Evolutionary conservation across 768 basidiomycete genomes (phyloP).

Genomic region (Kwoniella shandongensis): DNA sequence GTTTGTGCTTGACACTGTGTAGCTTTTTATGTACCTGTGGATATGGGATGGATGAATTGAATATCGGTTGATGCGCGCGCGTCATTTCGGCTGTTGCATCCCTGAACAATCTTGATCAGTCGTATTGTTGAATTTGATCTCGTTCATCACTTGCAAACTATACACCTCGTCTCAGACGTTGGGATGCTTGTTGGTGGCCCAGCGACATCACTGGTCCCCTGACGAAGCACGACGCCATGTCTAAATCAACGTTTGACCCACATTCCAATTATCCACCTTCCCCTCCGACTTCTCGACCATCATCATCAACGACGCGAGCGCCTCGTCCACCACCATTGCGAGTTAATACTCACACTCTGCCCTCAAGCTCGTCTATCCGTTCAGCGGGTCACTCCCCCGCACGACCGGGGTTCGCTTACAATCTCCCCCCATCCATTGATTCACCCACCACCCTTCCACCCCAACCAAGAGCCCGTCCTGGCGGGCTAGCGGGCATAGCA

Average conservation of each 20-base stretch:
- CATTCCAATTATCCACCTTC: slow-evolving; percentile 21
- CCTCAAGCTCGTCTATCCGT: slow-evolving; percentile 17
- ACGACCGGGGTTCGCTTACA: slow-evolving; percentile 22
- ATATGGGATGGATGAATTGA: too few relatives aligned
- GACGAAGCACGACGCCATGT: too few relatives aligned
- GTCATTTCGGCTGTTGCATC: too few relatives aligned
- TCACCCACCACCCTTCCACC: slow-evolving; percentile 8
- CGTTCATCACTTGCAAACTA: not conserved
- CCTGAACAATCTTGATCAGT: too few relatives aligned
- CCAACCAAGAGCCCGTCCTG: slow-evolving; percentile 16
- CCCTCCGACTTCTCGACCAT: slow-evolving; percentile 13
- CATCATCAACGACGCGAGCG: slow-evolving; percentile 9
- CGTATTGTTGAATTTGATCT: not conserved
- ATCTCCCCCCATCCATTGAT: slow-evolving; percentile 18
- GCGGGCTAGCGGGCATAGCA: slow-evolving; percentile 16
- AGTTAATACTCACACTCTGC: slow-evolving; percentile 16
- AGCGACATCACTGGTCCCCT: too few relatives aligned
- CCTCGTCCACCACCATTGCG: slow-evolving; percentile 17
- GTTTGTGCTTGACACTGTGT: too few relatives aligned
- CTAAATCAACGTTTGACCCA: slow-evolving; percentile 2
- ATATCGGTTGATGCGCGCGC: too few relatives aligned
- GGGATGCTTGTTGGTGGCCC: too few relatives aligned
- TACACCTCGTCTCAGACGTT: not conserved
- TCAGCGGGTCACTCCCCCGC: slow-evolving; percentile 20
- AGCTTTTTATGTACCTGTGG: too few relatives aligned